Conservation (phyloP, 768 basidiomycete genomes). For the Boletus fagicola region DNA sequence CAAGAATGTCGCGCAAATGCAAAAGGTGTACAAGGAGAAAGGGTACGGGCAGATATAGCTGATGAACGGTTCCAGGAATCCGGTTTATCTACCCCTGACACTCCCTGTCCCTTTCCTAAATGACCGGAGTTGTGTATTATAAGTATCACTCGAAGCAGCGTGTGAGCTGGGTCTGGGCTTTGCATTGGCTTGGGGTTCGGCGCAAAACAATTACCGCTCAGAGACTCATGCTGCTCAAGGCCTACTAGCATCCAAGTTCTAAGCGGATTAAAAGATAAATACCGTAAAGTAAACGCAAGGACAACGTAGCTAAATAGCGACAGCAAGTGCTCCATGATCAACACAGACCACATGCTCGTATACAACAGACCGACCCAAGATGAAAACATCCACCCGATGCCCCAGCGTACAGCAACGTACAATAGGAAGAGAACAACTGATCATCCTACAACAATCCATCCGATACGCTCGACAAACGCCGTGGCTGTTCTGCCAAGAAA, state of each 20-base stretch:
- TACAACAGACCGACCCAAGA: neutral
- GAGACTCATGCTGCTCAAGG: too few species aligned
- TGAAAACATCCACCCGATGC: too few species aligned
- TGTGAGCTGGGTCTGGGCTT: too few species aligned
- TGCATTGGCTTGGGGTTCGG: neutral
- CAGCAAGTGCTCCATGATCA: neutral
- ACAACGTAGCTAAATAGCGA: neutral
- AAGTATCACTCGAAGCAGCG: neutral
- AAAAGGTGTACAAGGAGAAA: conserved; percentile 53
- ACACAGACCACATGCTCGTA: neutral
- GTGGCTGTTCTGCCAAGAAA: neutral
- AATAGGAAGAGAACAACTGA: neutral
- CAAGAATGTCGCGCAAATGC: too few species aligned
- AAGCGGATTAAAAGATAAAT: neutral
- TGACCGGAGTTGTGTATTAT: neutral
- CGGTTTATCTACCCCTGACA: neutral
- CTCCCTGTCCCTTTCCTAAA: neutral
- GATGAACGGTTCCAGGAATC: too few species aligned
- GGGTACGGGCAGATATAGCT: conserved; percentile 44
- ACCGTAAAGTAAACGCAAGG: neutral
- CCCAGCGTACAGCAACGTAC: neutral
- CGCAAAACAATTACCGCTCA: too few species aligned
- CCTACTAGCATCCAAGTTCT: neutral
- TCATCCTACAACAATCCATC: neutral
- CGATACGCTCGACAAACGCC: neutral